These are phyloP conservation scores for Taphrina wiesneri DNA, from an alignment of 1,139 yeast genomes.

Conservation along the genomic window DNA sequence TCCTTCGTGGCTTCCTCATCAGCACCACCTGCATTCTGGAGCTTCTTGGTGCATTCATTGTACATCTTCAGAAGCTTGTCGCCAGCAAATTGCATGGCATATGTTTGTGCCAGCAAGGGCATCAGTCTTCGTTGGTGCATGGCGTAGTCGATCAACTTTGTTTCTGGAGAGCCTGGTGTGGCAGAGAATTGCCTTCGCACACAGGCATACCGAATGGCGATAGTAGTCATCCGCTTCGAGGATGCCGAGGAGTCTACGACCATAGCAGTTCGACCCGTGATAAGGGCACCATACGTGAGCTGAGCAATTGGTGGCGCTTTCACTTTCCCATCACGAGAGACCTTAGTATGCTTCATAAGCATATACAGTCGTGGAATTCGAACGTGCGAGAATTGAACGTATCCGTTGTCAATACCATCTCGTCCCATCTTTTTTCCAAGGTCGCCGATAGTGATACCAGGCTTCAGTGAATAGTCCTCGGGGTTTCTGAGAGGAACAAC, in stretches of 20 bases:
- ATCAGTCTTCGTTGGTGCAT: constrained; percentile 32
- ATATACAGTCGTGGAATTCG: constrained; percentile 79
- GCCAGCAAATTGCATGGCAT: constrained; percentile 75
- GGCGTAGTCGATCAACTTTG: constrained; percentile 28
- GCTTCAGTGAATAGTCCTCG: constrained; percentile 62
- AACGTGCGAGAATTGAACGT: constrained; percentile 81
- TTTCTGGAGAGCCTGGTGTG: constrained; percentile 19
- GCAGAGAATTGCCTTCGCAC: constrained; percentile 76
- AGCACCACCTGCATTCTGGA: constrained; percentile 47
- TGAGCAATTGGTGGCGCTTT: constrained; percentile 74
- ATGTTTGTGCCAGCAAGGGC: constrained; percentile 52
- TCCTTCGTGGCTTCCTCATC: constrained; percentile 47
- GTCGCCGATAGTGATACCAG: constrained; percentile 84
- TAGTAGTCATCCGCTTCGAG: constrained; percentile 75
- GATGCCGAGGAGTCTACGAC: constrained; percentile 79
- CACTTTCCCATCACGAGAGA: constrained; percentile 69
- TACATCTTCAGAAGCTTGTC: constrained; percentile 61
- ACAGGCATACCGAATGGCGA: constrained; percentile 84
- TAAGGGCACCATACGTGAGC: constrained; percentile 78
- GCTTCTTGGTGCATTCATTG: constrained; percentile 54
- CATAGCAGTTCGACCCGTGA: constrained; percentile 89
- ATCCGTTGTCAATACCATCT: constrained; percentile 79
- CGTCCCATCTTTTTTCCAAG: constrained; percentile 67
- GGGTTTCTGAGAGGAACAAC: constrained; percentile 84
- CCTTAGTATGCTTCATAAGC: constrained; percentile 78